Evolutionary conservation across 768 basidiomycete species (phyloP), one percentile per base, ranked within the genome.

Genomic region (Boletus subcaerulescens): DNA sequence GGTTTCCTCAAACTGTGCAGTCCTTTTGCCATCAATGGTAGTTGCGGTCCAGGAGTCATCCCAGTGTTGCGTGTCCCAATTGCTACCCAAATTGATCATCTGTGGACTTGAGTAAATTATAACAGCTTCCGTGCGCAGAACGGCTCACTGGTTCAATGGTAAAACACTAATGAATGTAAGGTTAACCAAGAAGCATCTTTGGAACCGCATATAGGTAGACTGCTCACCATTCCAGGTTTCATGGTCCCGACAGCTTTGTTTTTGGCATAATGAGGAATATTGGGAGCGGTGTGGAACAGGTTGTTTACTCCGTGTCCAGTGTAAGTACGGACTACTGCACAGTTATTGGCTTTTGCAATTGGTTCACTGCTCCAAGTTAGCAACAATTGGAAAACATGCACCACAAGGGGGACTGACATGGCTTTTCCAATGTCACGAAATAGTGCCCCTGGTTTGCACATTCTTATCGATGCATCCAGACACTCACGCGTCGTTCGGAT

Each of bases 1-100:
- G 1, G 96, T 98, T 65, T 99, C 97, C 70, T 99, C 97, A 67
- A 98, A 99, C 66, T 99, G 97, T 2, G 97, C 97, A 56, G 91
- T 94, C 52, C 81, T 77, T 69, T 89, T 89, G 22, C 94, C 96
- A 71, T 98, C 96, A 13, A 80, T 72, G 5, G 97, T 99, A 20
- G 89, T 92, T 2, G 95, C 93, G 3, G 96, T 98, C 96, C 96
- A 98, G 66, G 93, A 87, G 70, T 96, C 93, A 32, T 88, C 87
- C 94, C 94, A 93, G 67, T 93, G 91, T 20, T 86, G 77, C 51
- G 84, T 82, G 31, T 82, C 82, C 85, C 87, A 89, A 58, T 78
- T 83, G 48, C 79, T 77, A 6, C 95, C 95, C 18, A 92, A 70
- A 70, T 98, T 98, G 60, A 97, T 86, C 95, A 98, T 98, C 83